Evolutionary conservation across 306 rosid species (phyloP).

Genomic region (Lupinus albus): DNA sequence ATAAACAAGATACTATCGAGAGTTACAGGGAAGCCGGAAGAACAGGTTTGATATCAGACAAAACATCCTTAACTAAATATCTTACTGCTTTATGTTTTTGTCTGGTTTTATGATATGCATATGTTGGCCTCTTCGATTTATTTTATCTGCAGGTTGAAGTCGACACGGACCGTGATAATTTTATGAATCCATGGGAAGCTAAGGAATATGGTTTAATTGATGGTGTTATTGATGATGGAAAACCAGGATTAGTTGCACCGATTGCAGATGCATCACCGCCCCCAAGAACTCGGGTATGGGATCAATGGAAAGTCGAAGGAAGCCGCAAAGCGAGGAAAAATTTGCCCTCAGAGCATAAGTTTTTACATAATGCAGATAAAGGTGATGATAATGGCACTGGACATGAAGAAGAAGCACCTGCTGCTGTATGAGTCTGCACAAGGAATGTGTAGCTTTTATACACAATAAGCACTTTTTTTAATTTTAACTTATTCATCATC

Average conservation of each 20-base stretch:
- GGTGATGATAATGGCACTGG: conserved; percentile 45
- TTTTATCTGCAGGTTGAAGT: conserved; percentile 63
- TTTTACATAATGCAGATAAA: conserved; percentile 47
- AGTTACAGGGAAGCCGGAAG: conserved; percentile 73
- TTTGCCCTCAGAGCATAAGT: conserved; percentile 69
- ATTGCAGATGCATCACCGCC: conserved; percentile 69
- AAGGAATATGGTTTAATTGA: conserved; percentile 88
- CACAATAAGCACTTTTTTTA: conserved; percentile 21
- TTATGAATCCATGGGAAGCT: conserved; percentile 95
- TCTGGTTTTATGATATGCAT: neutral
- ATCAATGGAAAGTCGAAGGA: conserved; percentile 65
- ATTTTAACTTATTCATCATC: neutral
- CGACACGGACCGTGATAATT: conserved; percentile 86
- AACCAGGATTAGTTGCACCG: conserved; percentile 92
- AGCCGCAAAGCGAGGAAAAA: conserved; percentile 57
- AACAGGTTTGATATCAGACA: conserved; percentile 54
- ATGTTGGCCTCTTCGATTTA: neutral
- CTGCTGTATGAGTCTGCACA: conserved; percentile 53
- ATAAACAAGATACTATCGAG: conserved; percentile 84
- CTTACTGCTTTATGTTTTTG: neutral
- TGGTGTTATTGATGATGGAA: conserved; percentile 85
- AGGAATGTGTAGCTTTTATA: neutral
- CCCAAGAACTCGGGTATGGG: conserved; percentile 64
- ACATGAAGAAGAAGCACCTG: conserved; percentile 55
- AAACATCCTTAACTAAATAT: conserved; percentile 8